Base-by-base conservation (phyloP, 1,284 basidiomycete species). In the Apiotrichum laibachii region DNA sequence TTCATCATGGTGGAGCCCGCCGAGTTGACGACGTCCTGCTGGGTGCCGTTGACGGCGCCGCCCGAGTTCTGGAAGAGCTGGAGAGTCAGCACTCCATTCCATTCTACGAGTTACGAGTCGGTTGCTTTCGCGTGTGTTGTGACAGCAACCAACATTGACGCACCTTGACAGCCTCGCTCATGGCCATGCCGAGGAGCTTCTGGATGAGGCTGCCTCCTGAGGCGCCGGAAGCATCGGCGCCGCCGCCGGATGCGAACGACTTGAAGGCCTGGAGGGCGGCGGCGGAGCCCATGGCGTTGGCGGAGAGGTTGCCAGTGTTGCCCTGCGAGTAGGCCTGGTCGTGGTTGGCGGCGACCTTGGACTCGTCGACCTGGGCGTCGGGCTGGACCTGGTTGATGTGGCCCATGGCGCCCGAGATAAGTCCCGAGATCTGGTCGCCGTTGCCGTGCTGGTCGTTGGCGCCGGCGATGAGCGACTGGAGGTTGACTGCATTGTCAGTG, bases 1-100 rank as follows among this genome's bases (percentile, higher is more conserved):
- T 92, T 92, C 84, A 91, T 86, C 58, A 89, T 84, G 1, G 87
- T 90, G 84, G 87, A 86, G 5, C 87, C 89, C 48, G 90, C 90
- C 16, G 87, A 83, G 66, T 88, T 89, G 69, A 92, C 84, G 7
- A 86, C 86, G 69, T 89, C 88, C 68, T 90, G 88, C 78, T 92
- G 91, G 71, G 83, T 83, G 16, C 86, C 87, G 26, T 64, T 58
- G 21, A 83, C 81, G 1, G 85, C 79, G n/a, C 87, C 87, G 18
- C 84, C 85, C 37, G 83, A 82, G 66, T 83, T 79, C 68, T 89
- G 87, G 65, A 92, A 88, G 53, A 90, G 78, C 72, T 88, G 85
- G 9, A 19, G n/a, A 35, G 47, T 16, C 26, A 26, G 9, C 2
- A 18, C 10, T 6, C 6, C 19, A 49, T n/a, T n/a, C n/a, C n/a